Base-by-base conservation (phyloP, 2,329 filamentous ascomycete species). In the Claviceps sp. region DNA sequence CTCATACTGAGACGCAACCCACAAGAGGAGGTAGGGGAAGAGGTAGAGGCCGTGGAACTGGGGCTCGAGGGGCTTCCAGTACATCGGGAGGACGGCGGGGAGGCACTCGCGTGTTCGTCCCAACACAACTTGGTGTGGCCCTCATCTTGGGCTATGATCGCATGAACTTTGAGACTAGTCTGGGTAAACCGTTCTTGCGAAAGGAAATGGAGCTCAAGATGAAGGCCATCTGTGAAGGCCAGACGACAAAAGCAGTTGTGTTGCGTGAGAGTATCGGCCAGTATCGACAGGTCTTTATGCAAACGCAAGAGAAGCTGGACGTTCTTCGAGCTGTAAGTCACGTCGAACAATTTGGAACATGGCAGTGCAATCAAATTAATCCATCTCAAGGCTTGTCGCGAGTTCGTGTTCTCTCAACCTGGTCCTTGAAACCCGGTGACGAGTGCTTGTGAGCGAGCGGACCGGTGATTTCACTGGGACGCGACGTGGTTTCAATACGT, bases 161-260 rank as follows among this genome's bases (percentile, higher is more conserved):
- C 58, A 91, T 98, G 77, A 88, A 89, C 52, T 85, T 94, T 56
- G 90, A 95, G 61, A 89, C 86, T 44, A 96, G 89, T 62, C 77
- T 98, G 49, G 88, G 89, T 65, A 97, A 97, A 68, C 93, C 93
- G 0, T 97, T 97, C 64, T 73, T 98, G 55, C 84, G 93, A 52
- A 97, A 97, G 68, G 89, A 98, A 74, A 96, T 96, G 89, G 93
- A 98, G 69, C 71, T 89, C 56, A 88, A 89, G 65, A 96, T 98
- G 91, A 93, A 90, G 65, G 88, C 87, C 53, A 96, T 98, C 53
- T 97, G 93, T 68, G 89, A 91, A 54, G 93, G 93, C 26, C 82
- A 80, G 50, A 85, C 82, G 57, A 87, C 84, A 38, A 84, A 81
- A 61, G 76, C 79, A 51, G 78, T 80, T 19, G 87, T 98, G 47